A percentile compares a stretch with the other conserved stretches of the same genome.
phyloP scores from a whole-genome alignment of 169 alveolate species.

The Toxoplasma gondii region DNA sequence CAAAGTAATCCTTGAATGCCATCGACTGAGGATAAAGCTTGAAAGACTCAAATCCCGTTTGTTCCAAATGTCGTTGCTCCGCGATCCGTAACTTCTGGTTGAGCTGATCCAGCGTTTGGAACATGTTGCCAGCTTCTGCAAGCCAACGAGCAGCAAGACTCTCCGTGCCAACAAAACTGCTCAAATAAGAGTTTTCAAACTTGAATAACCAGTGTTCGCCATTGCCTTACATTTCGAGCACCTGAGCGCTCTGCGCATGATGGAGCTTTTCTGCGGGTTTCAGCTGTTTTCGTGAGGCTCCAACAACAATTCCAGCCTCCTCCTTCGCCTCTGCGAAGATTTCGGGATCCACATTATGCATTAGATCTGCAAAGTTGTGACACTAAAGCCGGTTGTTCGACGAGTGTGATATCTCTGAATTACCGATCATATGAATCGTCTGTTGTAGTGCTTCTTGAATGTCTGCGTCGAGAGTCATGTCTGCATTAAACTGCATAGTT shows the following conservation, averaged over 20 bases:
- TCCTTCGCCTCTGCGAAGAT: slow-evolving; percentile 82
- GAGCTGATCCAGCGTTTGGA: slow-evolving; percentile 79
- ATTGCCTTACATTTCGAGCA: slow-evolving; percentile 76
- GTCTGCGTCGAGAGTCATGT: not conserved
- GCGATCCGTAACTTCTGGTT: slow-evolving; percentile 77
- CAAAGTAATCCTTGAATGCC: slow-evolving; percentile 84
- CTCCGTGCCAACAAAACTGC: slow-evolving; percentile 49
- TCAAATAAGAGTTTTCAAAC: not conserved
- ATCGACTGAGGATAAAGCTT: slow-evolving; percentile 79
- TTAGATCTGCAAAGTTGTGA: slow-evolving; percentile 77
- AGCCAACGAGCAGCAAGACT: slow-evolving; percentile 69
- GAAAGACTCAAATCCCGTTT: slow-evolving; percentile 80
- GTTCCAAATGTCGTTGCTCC: slow-evolving; percentile 79
- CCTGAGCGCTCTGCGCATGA: slow-evolving; percentile 77
- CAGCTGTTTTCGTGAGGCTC: slow-evolving; percentile 83
- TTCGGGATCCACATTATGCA: slow-evolving; percentile 88
- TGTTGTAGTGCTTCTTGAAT: slow-evolving; percentile 3
- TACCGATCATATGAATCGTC: slow-evolving; percentile 14
- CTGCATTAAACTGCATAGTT: not conserved
- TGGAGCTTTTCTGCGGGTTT: slow-evolving; percentile 86
- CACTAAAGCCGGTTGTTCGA: not conserved
- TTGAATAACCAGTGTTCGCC: not conserved
- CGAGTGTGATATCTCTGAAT: not conserved
- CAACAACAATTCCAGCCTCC: slow-evolving; percentile 81
- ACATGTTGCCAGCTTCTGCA: slow-evolving; percentile 74